A percentile compares a stretch with the other conserved stretches of the same genome.
Evolutionary conservation across 2,329 filamentous ascomycete genomes (phyloP).

Genomic region (Mariannaea elegans): DNA sequence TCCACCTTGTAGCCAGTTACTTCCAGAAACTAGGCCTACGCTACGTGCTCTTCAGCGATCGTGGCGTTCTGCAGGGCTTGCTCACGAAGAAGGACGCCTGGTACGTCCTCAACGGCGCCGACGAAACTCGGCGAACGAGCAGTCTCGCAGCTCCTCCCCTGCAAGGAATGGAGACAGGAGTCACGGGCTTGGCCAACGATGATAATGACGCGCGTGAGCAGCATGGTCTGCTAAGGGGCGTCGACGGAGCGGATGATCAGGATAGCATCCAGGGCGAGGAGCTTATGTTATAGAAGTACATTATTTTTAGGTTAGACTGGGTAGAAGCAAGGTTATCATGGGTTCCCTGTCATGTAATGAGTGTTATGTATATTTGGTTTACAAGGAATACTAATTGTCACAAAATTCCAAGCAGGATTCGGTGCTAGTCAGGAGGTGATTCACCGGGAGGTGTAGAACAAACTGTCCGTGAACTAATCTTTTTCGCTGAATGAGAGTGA

Average conservation of each 20-base stretch:
- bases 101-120: conserved; percentile 85
- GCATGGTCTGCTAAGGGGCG: conserved; percentile 52
- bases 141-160: conserved; percentile 30
- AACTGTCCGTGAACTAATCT: not conserved
- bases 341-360: conserved; percentile 1
- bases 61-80: conserved; percentile 82
- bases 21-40: conserved; percentile 94
- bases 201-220: conserved; percentile 53
- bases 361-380: not conserved
- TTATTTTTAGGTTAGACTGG: conserved; percentile 10
- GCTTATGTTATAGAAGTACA: conserved; percentile 37
- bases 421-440: not conserved
- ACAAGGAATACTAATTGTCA: no score
- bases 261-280: conserved; percentile 41
- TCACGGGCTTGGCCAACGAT: conserved; percentile 41
- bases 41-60: conserved; percentile 88
- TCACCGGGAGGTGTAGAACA: not conserved
- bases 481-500: not conserved
- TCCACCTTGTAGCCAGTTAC: conserved; percentile 89
- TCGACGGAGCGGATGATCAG: conserved; percentile 46
- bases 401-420: no score
- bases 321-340: conserved; percentile 5
- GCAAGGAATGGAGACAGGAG: conserved; percentile 42
- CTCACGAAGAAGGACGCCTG: conserved; percentile 98
- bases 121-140: conserved; percentile 63